A percentile compares a stretch with the other conserved stretches of the same genome.
These are phyloP conservation scores for Tylopilus vinaceipallidus DNA, from an alignment of 768 basidiomycete species.

Conservation along the genomic window DNA sequence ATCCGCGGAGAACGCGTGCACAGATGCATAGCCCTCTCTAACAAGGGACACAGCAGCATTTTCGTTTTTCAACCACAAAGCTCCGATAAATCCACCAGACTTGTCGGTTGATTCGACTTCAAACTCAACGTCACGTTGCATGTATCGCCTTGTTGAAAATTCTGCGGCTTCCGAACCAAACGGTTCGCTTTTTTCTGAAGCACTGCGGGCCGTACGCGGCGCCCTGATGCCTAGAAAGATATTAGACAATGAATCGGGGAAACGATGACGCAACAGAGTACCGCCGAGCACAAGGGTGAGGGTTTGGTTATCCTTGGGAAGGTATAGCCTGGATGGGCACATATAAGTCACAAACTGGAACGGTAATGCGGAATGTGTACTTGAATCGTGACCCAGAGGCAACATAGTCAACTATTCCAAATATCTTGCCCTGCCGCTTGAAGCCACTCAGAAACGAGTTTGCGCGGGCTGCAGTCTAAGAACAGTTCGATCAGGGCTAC, in stretches of 20 bases:
- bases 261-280: conserved; percentile 23
- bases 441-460: conserved; percentile 86
- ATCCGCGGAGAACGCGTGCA: conserved; percentile 89
- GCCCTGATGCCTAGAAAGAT: conserved; percentile 74
- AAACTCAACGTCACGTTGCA: conserved; percentile 96
- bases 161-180: conserved; percentile 82
- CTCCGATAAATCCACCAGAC: conserved; percentile 92
- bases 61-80: conserved; percentile 79
- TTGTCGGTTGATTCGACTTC: conserved; percentile 90
- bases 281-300: conserved; percentile 90
- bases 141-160: conserved; percentile 74
- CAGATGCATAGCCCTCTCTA: conserved; percentile 82
- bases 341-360: background rate
- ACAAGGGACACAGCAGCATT: conserved; percentile 85
- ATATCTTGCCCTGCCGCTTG: conserved; percentile 82
- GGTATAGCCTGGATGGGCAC: conserved; percentile 55
- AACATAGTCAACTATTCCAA: conserved; percentile 90
- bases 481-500: background rate
- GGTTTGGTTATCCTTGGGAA: conserved; percentile 91
- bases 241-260: conserved; percentile 5
- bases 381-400: conserved; percentile 95
- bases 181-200: conserved; percentile 85
- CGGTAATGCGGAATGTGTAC: conserved; percentile 38
- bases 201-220: conserved; percentile 78
- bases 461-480: conserved; percentile 69